phyloP scores from a whole-genome alignment of 176 grass and related monocot species.

The Aegilops speltoides region DNA sequence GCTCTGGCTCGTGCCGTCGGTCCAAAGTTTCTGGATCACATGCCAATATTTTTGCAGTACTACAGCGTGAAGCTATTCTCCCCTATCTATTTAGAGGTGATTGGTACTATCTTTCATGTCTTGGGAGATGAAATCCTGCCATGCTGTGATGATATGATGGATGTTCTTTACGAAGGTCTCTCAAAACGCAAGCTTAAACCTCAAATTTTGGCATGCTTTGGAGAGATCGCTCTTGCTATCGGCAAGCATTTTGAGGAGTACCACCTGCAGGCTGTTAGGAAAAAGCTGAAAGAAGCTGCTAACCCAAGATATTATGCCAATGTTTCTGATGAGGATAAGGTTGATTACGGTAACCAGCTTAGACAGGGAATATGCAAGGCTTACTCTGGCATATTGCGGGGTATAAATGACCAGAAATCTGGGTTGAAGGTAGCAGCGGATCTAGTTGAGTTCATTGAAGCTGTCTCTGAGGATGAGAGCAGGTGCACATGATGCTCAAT shows the following conservation, averaged over 20 bases:
- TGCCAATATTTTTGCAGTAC: constrained; percentile 80
- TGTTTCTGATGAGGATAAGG: constrained; percentile 77
- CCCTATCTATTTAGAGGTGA: constrained; percentile 77
- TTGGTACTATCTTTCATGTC: constrained; percentile 83
- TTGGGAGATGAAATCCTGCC: constrained; percentile 79
- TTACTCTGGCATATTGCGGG: constrained; percentile 86
- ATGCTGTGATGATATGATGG: constrained; percentile 81
- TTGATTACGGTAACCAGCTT: constrained; percentile 81
- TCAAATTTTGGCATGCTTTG: constrained; percentile 84
- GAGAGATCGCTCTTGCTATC: constrained; percentile 87
- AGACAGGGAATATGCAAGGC: constrained; percentile 85
- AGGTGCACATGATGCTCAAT: constrained; percentile 44
- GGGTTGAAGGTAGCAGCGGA: constrained; percentile 63
- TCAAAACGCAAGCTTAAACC: constrained; percentile 72
- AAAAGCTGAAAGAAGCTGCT: constrained; percentile 75
- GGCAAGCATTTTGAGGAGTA: constrained; percentile 83
- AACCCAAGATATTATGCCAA: constrained; percentile 37
- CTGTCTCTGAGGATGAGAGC: constrained; percentile 53
- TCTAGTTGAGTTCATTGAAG: constrained; percentile 79
- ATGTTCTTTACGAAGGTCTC: constrained; percentile 71
- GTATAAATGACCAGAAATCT: constrained; percentile 75
- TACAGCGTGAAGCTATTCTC: constrained; percentile 81
- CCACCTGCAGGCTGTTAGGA: constrained; percentile 54
- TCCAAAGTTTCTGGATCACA: constrained; percentile 73
- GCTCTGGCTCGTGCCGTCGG: constrained; percentile 79